These are phyloP conservation scores for Suillus placidus DNA, from an alignment of 768 basidiomycete genomes.

Conservation along the genomic window DNA sequence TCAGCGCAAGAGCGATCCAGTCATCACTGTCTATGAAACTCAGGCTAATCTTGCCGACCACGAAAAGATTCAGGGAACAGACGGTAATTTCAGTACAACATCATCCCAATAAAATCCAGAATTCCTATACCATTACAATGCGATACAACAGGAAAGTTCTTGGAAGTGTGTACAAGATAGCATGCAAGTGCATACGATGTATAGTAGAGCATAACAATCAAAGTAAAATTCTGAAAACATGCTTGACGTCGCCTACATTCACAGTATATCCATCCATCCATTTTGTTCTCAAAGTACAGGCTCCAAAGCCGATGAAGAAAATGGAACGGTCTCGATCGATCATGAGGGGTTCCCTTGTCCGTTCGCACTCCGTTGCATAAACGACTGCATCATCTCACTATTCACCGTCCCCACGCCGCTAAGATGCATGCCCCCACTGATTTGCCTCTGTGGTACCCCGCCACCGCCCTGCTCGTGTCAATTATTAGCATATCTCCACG, in stretches of 20 bases:
- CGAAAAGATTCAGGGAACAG: slow-evolving; percentile 80
- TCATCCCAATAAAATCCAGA: slow-evolving; percentile 30
- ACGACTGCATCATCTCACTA: slow-evolving; percentile 48
- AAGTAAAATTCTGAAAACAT: not conserved
- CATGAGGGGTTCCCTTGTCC: slow-evolving; percentile 24
- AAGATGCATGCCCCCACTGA: slow-evolving; percentile 27
- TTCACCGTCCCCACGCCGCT: slow-evolving; percentile 31
- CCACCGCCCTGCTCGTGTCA: slow-evolving; percentile 17
- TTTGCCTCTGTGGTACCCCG: slow-evolving; percentile 12
- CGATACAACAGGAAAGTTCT: not conserved
- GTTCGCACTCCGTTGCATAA: slow-evolving; percentile 44
- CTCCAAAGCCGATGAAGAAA: not conserved
- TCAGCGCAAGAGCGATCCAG: slow-evolving; percentile 76
- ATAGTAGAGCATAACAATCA: slow-evolving; percentile 6
- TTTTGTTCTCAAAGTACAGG: not conserved
- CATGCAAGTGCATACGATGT: slow-evolving; percentile 1
- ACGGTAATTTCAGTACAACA: slow-evolving; percentile 55
- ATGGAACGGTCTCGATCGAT: slow-evolving; percentile 9
- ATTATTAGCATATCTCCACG: slow-evolving; percentile 5
- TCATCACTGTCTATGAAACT: slow-evolving; percentile 86
- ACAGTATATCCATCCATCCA: not conserved
- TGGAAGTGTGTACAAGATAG: slow-evolving; percentile 7
- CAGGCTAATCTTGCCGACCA: slow-evolving; percentile 90
- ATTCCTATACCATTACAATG: slow-evolving; percentile 1
- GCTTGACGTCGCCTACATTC: not conserved